Evolutionary conservation across 2,329 filamentous ascomycete genomes (phyloP).

Genomic region (Aspergillus sp.): DNA sequence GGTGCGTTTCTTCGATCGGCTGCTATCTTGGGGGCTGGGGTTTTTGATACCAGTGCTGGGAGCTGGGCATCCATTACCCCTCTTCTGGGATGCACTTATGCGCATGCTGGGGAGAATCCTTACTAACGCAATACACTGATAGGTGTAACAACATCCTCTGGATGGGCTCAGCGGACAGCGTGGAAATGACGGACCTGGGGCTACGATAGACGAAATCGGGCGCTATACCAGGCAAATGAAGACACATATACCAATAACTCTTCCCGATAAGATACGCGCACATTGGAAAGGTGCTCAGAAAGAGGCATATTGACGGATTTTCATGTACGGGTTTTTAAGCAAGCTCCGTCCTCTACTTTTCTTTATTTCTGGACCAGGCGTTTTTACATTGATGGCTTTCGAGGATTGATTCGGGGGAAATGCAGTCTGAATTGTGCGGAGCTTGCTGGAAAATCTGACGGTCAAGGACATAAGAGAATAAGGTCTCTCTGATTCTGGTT

Average conservation of each 20-base stretch:
- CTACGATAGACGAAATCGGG: slow-evolving; percentile 27
- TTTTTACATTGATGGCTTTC: slow-evolving; percentile 22
- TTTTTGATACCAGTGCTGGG: background rate
- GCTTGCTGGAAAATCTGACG: background rate
- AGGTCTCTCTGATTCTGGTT: background rate
- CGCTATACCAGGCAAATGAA: slow-evolving; percentile 9
- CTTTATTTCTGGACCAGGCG: slow-evolving; percentile 24
- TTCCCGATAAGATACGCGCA: background rate
- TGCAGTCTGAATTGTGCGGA: slow-evolving; percentile 9
- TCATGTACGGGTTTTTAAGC: slow-evolving; percentile 11
- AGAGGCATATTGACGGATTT: slow-evolving; percentile 7
- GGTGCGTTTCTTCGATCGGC: slow-evolving; percentile 55
- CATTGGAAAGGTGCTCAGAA: background rate
- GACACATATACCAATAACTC: slow-evolving; percentile 19
- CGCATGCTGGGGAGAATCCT: too few species aligned
- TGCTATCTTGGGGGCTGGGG: background rate
- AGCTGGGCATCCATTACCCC: background rate
- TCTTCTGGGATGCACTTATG: background rate
- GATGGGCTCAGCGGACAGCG: slow-evolving; percentile 65
- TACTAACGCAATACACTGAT: background rate
- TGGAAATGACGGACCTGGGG: slow-evolving; percentile 50
- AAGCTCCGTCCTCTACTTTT: slow-evolving; percentile 15
- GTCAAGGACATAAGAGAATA: background rate
- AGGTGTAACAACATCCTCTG: slow-evolving; percentile 98
- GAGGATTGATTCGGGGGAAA: slow-evolving; percentile 17